Conservation (phyloP, 495 filamentous ascomycete species). For the Tuber aestivum region DNA sequence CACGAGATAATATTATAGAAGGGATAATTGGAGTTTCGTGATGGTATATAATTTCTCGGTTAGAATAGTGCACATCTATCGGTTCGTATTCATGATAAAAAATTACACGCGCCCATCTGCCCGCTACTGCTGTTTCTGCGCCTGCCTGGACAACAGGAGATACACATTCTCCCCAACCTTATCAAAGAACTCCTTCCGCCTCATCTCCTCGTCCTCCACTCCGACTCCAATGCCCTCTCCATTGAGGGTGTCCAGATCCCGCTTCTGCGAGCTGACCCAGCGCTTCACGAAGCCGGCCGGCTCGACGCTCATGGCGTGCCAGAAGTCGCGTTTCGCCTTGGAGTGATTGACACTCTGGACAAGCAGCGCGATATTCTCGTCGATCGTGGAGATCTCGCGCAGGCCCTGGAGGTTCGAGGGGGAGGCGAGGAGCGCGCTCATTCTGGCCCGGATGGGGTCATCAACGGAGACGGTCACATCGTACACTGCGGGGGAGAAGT, state of each 20-base stretch:
- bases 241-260: constrained; percentile 82
- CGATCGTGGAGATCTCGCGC: constrained; percentile 62
- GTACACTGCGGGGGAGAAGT: constrained; percentile 70
- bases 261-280: constrained; percentile 81
- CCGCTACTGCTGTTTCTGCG: constrained; percentile 18
- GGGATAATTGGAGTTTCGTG: neutral
- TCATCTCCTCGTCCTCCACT: constrained; percentile 55
- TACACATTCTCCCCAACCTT: constrained; percentile 41
- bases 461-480: constrained; percentile 81
- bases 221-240: constrained; percentile 70
- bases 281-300: constrained; percentile 72
- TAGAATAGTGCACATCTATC: neutral
- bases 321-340: constrained; percentile 81
- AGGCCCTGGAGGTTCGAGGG: constrained; percentile 57
- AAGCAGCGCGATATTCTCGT: constrained; percentile 76
- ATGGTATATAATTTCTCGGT: neutral
- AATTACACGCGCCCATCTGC: neutral
- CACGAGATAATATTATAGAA: neutral
- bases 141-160: constrained; percentile 37
- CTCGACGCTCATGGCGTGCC: constrained; percentile 66
- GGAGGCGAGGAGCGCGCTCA: constrained; percentile 55
- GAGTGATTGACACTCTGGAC: constrained; percentile 70
- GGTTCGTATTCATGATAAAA: constrained; percentile 9
- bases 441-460: constrained; percentile 67
- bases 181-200: constrained; percentile 53